A percentile compares a stretch with the other conserved stretches of the same genome.
Evolutionary conservation across 257 asterid species (phyloP).

Genomic region (Primulina huaijiensis): DNA sequence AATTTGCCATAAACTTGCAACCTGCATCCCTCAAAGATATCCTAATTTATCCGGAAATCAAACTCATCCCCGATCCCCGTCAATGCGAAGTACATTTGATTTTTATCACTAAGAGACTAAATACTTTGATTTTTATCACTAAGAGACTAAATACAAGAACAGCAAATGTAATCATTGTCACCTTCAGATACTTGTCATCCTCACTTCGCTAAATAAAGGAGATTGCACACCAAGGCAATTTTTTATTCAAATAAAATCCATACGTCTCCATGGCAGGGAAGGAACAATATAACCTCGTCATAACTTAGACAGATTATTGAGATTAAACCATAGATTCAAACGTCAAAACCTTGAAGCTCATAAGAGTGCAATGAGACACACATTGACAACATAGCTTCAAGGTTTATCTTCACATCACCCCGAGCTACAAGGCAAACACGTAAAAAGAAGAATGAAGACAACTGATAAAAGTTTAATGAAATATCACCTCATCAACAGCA

Average conservation of each 20-base stretch:
- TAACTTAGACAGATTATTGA: conserved; percentile 3
- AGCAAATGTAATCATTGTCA: conserved; percentile 12
- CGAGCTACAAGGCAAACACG: neutral
- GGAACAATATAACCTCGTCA: conserved; percentile 9
- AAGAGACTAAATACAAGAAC: neutral
- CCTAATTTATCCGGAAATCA: conserved; percentile 10
- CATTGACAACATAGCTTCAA: conserved; percentile 6
- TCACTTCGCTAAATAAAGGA: conserved; percentile 15
- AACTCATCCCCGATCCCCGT: neutral
- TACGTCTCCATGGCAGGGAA: neutral
- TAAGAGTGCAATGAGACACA: conserved; percentile 7
- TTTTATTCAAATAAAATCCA: neutral
- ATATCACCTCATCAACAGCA: conserved; percentile 79
- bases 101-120: neutral
- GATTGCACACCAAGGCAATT: conserved; percentile 3
- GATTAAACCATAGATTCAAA: neutral
- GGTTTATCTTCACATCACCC: neutral
- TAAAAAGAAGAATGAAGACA: neutral
- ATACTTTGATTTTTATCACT: conserved; percentile 4
- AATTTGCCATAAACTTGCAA: conserved; percentile 4
- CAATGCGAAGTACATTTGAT: too few relatives aligned
- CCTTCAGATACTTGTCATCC: conserved; percentile 9
- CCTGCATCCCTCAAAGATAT: conserved; percentile 11
- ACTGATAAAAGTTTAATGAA: conserved; percentile 2
- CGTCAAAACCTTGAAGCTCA: conserved; percentile 12